Conservation (phyloP, 106 monocot genomes). For the Apostasia shenzhenica region DNA sequence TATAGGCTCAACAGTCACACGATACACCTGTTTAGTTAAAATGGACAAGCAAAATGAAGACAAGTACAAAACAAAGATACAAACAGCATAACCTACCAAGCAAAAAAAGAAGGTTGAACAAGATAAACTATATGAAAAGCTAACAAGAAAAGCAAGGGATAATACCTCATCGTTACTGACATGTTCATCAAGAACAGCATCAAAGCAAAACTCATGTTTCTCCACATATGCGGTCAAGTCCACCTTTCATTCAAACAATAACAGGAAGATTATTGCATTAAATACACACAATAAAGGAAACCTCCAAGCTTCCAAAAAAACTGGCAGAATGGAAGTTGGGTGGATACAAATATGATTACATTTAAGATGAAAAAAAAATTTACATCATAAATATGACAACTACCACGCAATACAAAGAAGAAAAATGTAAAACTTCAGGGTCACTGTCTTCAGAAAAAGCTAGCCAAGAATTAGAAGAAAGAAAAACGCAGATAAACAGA, state of each 20-base stretch:
- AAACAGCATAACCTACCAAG: not conserved
- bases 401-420: too few species aligned
- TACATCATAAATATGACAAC: too few species aligned
- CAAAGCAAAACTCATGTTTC: slow-evolving; percentile 83
- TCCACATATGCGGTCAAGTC: slow-evolving; percentile 90
- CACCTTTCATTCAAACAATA: slow-evolving; percentile 29
- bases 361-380: too few species aligned
- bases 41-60: not conserved
- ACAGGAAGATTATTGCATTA: not conserved
- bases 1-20: slow-evolving; percentile 81
- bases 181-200: slow-evolving; percentile 74
- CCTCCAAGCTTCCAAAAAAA: not conserved
- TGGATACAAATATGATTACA: not conserved
- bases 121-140: not conserved
- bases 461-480: too few species aligned
- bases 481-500: too few species aligned
- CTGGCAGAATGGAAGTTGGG: not conserved
- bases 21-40: slow-evolving; percentile 56
- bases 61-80: not conserved
- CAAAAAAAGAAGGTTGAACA: not conserved
- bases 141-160: not conserved
- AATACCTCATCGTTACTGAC: slow-evolving; percentile 88
- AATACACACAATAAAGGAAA: not conserved
- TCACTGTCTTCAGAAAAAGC: too few species aligned
- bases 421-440: too few species aligned